Conservation (phyloP, 495 filamentous ascomycete species). For the Melanomma pulvis-pyrius region DNA sequence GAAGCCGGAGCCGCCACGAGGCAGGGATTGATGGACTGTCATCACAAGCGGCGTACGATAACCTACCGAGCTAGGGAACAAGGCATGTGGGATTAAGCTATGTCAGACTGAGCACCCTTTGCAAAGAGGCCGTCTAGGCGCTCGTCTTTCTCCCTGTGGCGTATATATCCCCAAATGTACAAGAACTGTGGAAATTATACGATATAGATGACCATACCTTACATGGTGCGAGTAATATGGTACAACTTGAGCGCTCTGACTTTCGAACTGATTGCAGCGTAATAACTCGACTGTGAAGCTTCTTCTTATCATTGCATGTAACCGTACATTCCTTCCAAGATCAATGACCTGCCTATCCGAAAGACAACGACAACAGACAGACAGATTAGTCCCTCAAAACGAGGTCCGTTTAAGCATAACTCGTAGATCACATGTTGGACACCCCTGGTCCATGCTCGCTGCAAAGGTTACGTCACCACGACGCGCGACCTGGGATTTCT, state of each 20-base stretch:
- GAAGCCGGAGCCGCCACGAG: constrained; percentile 58
- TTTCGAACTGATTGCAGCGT: too few relatives aligned
- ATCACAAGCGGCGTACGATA: neutral
- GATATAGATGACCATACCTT: too few relatives aligned
- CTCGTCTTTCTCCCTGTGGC: neutral
- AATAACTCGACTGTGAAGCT: too few relatives aligned
- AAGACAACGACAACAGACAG: neutral
- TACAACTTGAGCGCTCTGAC: too few relatives aligned
- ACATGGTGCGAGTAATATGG: too few relatives aligned
- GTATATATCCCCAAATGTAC: neutral
- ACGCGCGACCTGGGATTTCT: constrained; percentile 1
- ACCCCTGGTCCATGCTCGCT: neutral
- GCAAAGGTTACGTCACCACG: constrained; percentile 20
- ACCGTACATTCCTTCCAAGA: too few relatives aligned
- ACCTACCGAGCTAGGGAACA: neutral
- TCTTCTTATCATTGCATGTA: too few relatives aligned
- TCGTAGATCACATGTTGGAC: neutral
- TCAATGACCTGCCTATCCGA: too few relatives aligned
- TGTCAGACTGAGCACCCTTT: neutral
- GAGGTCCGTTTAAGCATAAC: neutral
- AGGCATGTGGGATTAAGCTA: neutral
- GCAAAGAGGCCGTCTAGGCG: neutral
- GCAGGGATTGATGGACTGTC: neutral
- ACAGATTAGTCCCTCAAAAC: neutral
- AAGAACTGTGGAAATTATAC: too few relatives aligned